Conservation (phyloP, 257 asterid genomes). For the Phtheirospermum japonicum region DNA sequence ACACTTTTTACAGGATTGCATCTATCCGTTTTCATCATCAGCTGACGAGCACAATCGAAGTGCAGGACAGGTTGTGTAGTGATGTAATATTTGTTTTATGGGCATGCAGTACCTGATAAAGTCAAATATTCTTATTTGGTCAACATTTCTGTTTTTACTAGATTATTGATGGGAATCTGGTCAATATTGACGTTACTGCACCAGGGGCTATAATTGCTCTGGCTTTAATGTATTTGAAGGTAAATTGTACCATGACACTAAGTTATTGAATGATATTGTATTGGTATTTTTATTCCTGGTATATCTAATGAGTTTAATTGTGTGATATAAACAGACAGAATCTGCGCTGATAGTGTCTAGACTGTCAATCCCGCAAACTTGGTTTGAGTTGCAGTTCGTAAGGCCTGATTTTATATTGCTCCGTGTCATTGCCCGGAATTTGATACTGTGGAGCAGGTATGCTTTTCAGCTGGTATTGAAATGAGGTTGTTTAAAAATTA, state of each 20-base stretch:
- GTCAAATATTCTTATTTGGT: conserved; percentile 16
- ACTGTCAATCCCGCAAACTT: conserved; percentile 79
- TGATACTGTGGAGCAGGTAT: conserved; percentile 96
- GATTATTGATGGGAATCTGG: conserved; percentile 62
- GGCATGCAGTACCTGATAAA: conserved; percentile 9
- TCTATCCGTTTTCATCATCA: conserved; percentile 40
- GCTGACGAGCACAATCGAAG: conserved; percentile 66
- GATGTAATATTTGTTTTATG: background rate
- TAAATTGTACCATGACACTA: conserved; percentile 33
- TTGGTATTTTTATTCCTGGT: conserved; percentile 11
- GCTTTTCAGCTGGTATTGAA: conserved; percentile 26
- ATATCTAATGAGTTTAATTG: conserved; percentile 16
- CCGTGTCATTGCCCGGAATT: conserved; percentile 83
- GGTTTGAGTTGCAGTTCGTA: conserved; percentile 81
- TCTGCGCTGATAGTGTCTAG: conserved; percentile 77
- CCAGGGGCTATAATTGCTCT: conserved; percentile 95
- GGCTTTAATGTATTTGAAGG: conserved; percentile 86
- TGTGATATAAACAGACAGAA: conserved; percentile 62
- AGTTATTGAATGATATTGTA: conserved; percentile 18
- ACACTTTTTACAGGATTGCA: conserved; percentile 52
- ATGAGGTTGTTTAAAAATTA: background rate
- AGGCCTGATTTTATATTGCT: conserved; percentile 97
- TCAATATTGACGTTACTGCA: conserved; percentile 91
- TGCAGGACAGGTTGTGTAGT: conserved; percentile 65
- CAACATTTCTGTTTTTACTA: conserved; percentile 31